Conservation (phyloP, 2,329 filamentous ascomycete genomes). For the Sporothrix dimorphospora region DNA sequence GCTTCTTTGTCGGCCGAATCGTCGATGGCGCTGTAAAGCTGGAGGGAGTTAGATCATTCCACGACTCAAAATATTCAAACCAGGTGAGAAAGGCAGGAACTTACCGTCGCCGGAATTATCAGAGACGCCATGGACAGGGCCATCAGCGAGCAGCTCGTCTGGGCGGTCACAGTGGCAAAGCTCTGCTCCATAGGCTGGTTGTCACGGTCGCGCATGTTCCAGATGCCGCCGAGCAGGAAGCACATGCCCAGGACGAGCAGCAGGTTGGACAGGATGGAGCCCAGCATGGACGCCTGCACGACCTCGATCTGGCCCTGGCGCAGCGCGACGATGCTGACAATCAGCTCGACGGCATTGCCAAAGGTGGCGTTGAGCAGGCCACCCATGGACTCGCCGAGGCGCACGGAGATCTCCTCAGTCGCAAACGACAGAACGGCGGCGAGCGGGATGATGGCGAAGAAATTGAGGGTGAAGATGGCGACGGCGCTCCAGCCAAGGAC, state of each 20-base stretch:
- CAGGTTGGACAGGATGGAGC: slow-evolving; percentile 88
- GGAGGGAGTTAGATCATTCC: slow-evolving; percentile 5
- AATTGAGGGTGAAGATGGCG: slow-evolving; percentile 75
- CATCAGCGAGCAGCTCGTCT: slow-evolving; percentile 76
- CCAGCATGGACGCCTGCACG: slow-evolving; percentile 89
- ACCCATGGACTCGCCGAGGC: slow-evolving; percentile 73
- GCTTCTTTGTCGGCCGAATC: slow-evolving; percentile 46
- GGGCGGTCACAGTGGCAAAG: slow-evolving; percentile 77
- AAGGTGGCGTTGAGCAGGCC: slow-evolving; percentile 77
- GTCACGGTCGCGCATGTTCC: slow-evolving; percentile 59
- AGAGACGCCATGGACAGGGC: slow-evolving; percentile 75
- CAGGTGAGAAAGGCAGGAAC: slow-evolving; percentile 35
- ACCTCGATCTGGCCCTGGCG: slow-evolving; percentile 82
- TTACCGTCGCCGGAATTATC: slow-evolving; percentile 73
- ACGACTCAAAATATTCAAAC: too few species aligned
- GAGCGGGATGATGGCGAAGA: slow-evolving; percentile 84
- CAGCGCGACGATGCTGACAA: slow-evolving; percentile 88
- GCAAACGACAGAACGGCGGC: slow-evolving; percentile 85
- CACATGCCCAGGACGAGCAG: slow-evolving; percentile 88
- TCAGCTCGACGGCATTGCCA: slow-evolving; percentile 78
- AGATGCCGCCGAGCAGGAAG: slow-evolving; percentile 76
- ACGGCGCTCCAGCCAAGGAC: slow-evolving; percentile 64
- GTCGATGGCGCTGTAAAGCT: slow-evolving; percentile 69
- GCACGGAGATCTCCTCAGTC: slow-evolving; percentile 75
- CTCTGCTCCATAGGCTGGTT: slow-evolving; percentile 66